Evolutionary conservation across 2,329 filamentous ascomycete genomes (phyloP), one percentile per base, ranked within the genome.

Genomic region (Colletotrichum tropicicola): DNA sequence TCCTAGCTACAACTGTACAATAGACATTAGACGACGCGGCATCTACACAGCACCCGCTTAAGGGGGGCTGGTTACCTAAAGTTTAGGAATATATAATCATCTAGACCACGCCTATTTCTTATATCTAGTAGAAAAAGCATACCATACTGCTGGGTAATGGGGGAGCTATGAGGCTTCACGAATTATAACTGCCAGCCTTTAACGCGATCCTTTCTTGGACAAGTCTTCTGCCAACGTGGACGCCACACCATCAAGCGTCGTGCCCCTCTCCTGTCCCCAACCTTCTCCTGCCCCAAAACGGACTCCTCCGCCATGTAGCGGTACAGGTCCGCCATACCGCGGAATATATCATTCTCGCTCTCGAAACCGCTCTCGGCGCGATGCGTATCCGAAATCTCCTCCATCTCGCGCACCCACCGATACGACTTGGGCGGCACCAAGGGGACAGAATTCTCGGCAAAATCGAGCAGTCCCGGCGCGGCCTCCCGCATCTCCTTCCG

Each of bases 401-500:
- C 84, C 91, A 94, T 93, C 80, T 94, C 91, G 27, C 83, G 80
- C 0, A 92, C 89, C 91, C 91, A 94, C 7, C 92, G 82, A 74
- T 93, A 93, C n/a, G 92, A 91, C 77, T 94, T 94, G 5, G 88
- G 87, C 21, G 90, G 83, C 85, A 93, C 91, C 15, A 76, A 78
- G 2, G 85, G 79, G 6, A 92, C 78, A 2, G 83, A 79, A 28
- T 73, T 79, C 70, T 87, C 83, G 0, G 82, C 86, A 48, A 77
- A 73, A 21, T 78, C 74, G 12, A 81, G 80, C 30, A 81, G 76
- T 2, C 72, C 74, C 0, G 90, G 87, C 53, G 80, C 79, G 60
- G 83, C 79, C 9, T 77, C 75, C 6, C 78, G 75, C 59, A 93
- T 75, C 67, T 91, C 86, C 8, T 75, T 74, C 63, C 84, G 79